Conservation (phyloP, 2,329 filamentous ascomycete species). For the Dactylellina sp. region DNA sequence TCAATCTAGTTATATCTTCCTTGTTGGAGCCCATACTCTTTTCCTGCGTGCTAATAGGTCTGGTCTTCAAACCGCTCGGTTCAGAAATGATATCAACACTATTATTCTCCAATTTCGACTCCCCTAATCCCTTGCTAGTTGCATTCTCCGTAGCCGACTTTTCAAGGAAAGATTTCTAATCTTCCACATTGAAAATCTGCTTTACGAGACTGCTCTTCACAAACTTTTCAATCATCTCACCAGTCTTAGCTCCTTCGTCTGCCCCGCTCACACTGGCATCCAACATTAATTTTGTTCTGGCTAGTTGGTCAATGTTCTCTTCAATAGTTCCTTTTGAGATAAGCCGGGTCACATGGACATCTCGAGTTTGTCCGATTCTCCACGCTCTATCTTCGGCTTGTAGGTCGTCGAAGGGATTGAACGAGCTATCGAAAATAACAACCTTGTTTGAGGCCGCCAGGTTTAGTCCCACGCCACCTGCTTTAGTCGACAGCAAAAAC, state of each 20-base stretch:
- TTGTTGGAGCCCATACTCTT: no score
- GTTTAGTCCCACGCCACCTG: conserved; percentile 97
- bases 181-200: conserved; percentile 52
- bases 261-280: conserved; percentile 78
- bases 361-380: conserved; percentile 87
- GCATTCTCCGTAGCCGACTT: background rate
- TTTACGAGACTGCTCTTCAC: conserved; percentile 41
- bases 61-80: background rate
- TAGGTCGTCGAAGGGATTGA: conserved; percentile 98
- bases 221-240: conserved; percentile 61
- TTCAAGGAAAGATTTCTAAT: conserved; percentile 36
- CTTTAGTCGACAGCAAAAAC: conserved; percentile 92
- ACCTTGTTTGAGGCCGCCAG: conserved; percentile 96
- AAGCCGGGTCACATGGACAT: conserved; percentile 89
- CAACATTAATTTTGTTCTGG: conserved; percentile 90
- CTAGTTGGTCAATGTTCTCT: conserved; percentile 90
- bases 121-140: background rate
- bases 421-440: conserved; percentile 95
- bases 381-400: conserved; percentile 98
- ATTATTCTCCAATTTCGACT: background rate
- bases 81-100: background rate
- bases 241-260: conserved; percentile 67
- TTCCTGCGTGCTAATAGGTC: no score
- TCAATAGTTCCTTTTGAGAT: conserved; percentile 87
- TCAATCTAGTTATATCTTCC: no score